These are phyloP conservation scores for Monosporascus sp. DNA, from an alignment of 2,329 filamentous ascomycete species.

Conservation along the genomic window DNA sequence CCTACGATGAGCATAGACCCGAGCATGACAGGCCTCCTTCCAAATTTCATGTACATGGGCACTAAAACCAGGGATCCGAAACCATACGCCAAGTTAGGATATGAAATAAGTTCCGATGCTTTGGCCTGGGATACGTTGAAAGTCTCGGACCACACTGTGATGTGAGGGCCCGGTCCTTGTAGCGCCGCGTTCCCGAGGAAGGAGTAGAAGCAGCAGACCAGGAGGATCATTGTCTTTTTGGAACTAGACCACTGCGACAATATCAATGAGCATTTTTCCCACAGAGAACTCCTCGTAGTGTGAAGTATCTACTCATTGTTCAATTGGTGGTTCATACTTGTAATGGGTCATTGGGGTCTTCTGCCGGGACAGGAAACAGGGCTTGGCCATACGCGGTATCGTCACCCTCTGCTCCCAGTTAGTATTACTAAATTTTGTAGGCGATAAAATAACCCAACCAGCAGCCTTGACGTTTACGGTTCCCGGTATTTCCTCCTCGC, in stretches of 20 bases:
- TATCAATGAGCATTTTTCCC: not conserved
- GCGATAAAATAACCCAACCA: slow-evolving; percentile 12
- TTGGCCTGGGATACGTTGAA: slow-evolving; percentile 46
- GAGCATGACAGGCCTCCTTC: slow-evolving; percentile 40
- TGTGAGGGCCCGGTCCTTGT: slow-evolving; percentile 54
- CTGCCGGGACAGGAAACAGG: slow-evolving; percentile 23
- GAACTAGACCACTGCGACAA: slow-evolving; percentile 42
- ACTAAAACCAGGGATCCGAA: slow-evolving; percentile 53
- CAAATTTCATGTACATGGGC: slow-evolving; percentile 48
- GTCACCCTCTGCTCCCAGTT: slow-evolving; percentile 18
- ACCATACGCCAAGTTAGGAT: slow-evolving; percentile 56
- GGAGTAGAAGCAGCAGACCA: slow-evolving; percentile 50
- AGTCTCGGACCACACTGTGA: slow-evolving; percentile 46
- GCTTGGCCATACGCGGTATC: slow-evolving; percentile 24
- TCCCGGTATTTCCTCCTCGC: slow-evolving; percentile 23
- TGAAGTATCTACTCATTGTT: too few relatives aligned
- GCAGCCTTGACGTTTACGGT: slow-evolving; percentile 22
- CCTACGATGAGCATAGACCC: slow-evolving; percentile 32
- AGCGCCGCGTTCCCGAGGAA: slow-evolving; percentile 55
- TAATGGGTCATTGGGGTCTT: slow-evolving; percentile 25
- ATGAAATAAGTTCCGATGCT: slow-evolving; percentile 53
- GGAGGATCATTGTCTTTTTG: slow-evolving; percentile 54
- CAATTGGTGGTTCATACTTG: slow-evolving; percentile 9
- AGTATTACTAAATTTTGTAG: not conserved
- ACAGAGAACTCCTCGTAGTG: too few relatives aligned